A percentile compares a stretch with the other conserved stretches of the same genome.
phyloP scores from a whole-genome alignment of 192 early-diverging fungal species.

The Coemansia asiatica region DNA sequence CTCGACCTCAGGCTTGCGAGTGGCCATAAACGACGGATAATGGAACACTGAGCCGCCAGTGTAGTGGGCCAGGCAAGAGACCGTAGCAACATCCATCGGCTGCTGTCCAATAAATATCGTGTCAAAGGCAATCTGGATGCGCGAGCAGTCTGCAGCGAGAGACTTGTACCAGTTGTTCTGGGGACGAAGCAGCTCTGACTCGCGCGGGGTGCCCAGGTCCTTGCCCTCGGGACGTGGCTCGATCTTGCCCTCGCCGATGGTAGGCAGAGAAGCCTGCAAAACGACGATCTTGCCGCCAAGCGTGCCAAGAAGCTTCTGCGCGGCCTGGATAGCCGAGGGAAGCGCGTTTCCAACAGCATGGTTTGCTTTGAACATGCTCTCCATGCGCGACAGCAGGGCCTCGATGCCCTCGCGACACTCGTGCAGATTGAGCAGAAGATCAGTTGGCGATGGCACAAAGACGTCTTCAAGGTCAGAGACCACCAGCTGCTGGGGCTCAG shows the following conservation, averaged over 20 bases:
- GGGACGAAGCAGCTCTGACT: constrained; percentile 78
- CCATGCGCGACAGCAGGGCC: constrained; percentile 68
- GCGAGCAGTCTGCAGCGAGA: constrained; percentile 88
- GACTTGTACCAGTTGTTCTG: constrained; percentile 88
- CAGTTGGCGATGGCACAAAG: constrained; percentile 84
- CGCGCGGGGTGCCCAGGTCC: constrained; percentile 87
- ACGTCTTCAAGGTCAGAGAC: constrained; percentile 89
- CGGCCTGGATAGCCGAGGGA: constrained; percentile 80
- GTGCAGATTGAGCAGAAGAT: constrained; percentile 83
- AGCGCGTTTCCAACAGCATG: constrained; percentile 75
- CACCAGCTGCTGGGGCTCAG: constrained; percentile 93
- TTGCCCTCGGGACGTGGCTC: constrained; percentile 85
- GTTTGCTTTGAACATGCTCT: constrained; percentile 85
- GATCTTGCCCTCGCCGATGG: constrained; percentile 73
- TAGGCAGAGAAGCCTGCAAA: constrained; percentile 81
- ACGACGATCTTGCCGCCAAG: constrained; percentile 91
- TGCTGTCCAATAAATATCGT: constrained; percentile 82
- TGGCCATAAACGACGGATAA: constrained; percentile 87
- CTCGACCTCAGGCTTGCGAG: constrained; percentile 80
- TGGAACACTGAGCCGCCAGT: constrained; percentile 88
- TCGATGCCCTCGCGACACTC: constrained; percentile 79
- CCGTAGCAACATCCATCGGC: constrained; percentile 85
- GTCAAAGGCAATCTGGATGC: constrained; percentile 85
- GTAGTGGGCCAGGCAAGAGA: constrained; percentile 63
- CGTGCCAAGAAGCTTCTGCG: constrained; percentile 74